Conservation (phyloP, 768 basidiomycete genomes). For the Strobilomyces dryophilus region DNA sequence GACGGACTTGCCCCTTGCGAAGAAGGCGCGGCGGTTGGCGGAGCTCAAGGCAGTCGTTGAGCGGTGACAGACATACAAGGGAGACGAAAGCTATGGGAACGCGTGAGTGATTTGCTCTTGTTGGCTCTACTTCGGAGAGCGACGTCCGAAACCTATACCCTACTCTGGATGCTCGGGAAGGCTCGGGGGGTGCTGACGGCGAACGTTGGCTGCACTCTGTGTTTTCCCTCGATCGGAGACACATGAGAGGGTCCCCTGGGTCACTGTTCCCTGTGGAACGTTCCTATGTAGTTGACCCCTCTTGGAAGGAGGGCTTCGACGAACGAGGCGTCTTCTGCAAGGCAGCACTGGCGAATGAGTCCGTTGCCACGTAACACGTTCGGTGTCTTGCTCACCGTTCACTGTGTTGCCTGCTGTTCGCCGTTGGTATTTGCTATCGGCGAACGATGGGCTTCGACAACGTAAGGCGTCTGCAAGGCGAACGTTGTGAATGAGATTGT, state of each 20-base stretch:
- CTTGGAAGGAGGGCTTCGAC: conserved; percentile 10
- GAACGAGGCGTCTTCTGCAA: conserved; percentile 17
- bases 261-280: conserved; percentile 5
- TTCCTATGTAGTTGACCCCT: conserved; percentile 5
- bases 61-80: conserved; percentile 55
- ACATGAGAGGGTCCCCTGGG: conserved; percentile 12
- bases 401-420: background rate
- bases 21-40: conserved; percentile 46
- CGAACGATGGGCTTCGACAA: background rate
- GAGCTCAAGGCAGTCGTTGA: conserved; percentile 46
- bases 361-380: conserved; percentile 3
- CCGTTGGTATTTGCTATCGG: background rate
- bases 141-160: background rate
- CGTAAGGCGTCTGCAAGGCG: conserved; percentile 20
- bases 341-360: conserved; percentile 14
- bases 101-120: conserved; percentile 36
- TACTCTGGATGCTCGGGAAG: background rate
- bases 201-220: background rate
- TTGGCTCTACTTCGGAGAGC: background rate
- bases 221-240: conserved; percentile 13
- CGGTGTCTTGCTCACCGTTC: conserved; percentile 14
- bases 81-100: conserved; percentile 64
- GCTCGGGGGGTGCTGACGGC: too few relatives aligned
- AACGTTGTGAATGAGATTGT: conserved; percentile 9
- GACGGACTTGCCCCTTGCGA: conserved; percentile 37